phyloP scores from a whole-genome alignment of 1,284 basidiomycete genomes.

The Trametes hirsuta region DNA sequence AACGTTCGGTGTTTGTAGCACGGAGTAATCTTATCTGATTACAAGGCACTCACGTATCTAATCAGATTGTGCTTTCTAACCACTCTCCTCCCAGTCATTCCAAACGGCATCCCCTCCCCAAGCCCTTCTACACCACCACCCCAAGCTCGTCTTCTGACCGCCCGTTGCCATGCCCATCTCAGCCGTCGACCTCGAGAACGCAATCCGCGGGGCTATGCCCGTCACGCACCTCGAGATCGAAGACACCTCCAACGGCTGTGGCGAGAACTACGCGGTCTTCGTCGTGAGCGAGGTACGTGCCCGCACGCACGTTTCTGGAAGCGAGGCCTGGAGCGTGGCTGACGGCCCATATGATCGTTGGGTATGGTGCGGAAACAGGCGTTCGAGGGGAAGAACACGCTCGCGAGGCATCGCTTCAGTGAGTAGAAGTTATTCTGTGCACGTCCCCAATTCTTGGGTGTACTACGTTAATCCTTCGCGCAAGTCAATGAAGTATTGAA shows the following conservation, averaged over 20 bases:
- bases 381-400: slow-evolving; percentile 77
- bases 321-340: not conserved
- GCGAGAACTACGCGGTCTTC: slow-evolving; percentile 72
- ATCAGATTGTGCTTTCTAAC: slow-evolving; percentile 20
- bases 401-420: slow-evolving; percentile 73
- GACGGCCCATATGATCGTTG: not conserved
- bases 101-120: not conserved
- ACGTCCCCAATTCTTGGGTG: not conserved
- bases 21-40: slow-evolving; percentile 13
- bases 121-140: not conserved
- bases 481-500: slow-evolving; percentile 78
- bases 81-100: slow-evolving; percentile 9
- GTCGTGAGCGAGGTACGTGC: slow-evolving; percentile 71
- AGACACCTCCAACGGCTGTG: slow-evolving; percentile 78
- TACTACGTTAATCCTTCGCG: slow-evolving; percentile 2
- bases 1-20: not conserved
- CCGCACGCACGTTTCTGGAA: not conserved
- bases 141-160: not conserved
- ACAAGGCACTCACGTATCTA: slow-evolving; percentile 6
- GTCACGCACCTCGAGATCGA: slow-evolving; percentile 70
- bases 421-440: slow-evolving; percentile 18
- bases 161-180: slow-evolving; percentile 59
- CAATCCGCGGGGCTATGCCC: slow-evolving; percentile 60
- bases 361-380: slow-evolving; percentile 41
- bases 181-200: slow-evolving; percentile 54